These are phyloP conservation scores for Heliamphora pulchella DNA, from an alignment of 179 eudicot species.

Conservation along the genomic window DNA sequence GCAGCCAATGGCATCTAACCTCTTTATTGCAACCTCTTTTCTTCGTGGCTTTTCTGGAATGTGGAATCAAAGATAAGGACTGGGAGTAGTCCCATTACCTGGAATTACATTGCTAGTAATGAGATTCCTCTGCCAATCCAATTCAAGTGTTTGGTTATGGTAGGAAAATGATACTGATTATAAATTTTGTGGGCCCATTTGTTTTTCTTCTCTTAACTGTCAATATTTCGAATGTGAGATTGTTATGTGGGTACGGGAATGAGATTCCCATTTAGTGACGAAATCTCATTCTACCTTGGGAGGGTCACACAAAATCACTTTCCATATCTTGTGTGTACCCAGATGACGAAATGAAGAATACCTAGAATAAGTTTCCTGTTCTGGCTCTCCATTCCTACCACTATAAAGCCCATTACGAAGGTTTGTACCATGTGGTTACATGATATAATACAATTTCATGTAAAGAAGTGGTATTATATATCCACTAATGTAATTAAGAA, in stretches of 20 bases:
- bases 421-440: neutral
- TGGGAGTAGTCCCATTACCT: neutral
- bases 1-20: neutral
- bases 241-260: neutral
- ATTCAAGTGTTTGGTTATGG: constrained; percentile 5
- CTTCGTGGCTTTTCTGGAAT: neutral
- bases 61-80: neutral
- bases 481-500: neutral
- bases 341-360: neutral
- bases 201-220: neutral
- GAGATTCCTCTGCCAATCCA: neutral
- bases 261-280: neutral
- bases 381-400: neutral
- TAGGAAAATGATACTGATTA: neutral
- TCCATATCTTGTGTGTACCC: neutral
- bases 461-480: neutral
- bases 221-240: neutral
- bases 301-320: neutral
- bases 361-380: neutral
- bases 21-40: neutral
- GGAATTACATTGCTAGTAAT: neutral
- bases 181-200: neutral
- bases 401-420: neutral
- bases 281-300: neutral
- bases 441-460: neutral